phyloP scores from a whole-genome alignment of 1,284 basidiomycete genomes.

The Cutaneotrichosporon dermatis region DNA sequence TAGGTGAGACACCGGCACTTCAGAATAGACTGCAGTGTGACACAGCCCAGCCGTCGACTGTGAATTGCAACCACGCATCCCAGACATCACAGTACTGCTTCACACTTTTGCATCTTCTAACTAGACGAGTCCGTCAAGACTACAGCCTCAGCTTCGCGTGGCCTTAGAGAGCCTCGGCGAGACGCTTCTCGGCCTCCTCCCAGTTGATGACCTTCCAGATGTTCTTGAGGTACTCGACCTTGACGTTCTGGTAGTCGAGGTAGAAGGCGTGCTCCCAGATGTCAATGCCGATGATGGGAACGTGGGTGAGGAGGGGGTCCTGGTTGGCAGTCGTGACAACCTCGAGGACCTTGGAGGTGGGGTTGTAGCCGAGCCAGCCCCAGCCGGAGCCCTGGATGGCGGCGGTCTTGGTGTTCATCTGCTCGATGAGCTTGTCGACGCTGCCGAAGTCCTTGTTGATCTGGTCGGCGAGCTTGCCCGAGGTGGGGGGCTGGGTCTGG shows the following conservation, averaged over 20 bases:
- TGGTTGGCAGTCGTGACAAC: slow-evolving; percentile 91
- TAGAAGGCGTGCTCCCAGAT: slow-evolving; percentile 73
- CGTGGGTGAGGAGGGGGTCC: slow-evolving; percentile 83
- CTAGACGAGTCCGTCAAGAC: neutral
- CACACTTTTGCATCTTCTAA: slow-evolving; percentile 1
- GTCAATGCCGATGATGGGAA: slow-evolving; percentile 91
- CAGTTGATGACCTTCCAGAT: slow-evolving; percentile 94
- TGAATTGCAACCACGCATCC: neutral
- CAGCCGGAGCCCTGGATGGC: slow-evolving; percentile 96
- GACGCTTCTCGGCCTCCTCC: slow-evolving; percentile 75
- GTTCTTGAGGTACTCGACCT: slow-evolving; percentile 80
- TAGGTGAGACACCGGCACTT: too few relatives aligned
- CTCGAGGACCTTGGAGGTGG: slow-evolving; percentile 69
- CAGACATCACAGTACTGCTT: neutral
- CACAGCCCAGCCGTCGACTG: neutral
- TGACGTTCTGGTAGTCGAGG: slow-evolving; percentile 86
- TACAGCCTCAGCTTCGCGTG: too few relatives aligned
- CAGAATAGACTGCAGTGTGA: too few relatives aligned
- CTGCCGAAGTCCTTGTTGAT: slow-evolving; percentile 81
- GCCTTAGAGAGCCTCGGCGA: slow-evolving; percentile 54
- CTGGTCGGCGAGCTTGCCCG: slow-evolving; percentile 72
- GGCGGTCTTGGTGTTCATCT: slow-evolving; percentile 82
- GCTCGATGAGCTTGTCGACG: slow-evolving; percentile 67
- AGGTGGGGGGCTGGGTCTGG: slow-evolving; percentile 60
- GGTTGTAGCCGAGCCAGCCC: slow-evolving; percentile 90